Evolutionary conservation across 2,329 filamentous ascomycete species (phyloP).

Genomic region (Conoideocrella luteorostrata): DNA sequence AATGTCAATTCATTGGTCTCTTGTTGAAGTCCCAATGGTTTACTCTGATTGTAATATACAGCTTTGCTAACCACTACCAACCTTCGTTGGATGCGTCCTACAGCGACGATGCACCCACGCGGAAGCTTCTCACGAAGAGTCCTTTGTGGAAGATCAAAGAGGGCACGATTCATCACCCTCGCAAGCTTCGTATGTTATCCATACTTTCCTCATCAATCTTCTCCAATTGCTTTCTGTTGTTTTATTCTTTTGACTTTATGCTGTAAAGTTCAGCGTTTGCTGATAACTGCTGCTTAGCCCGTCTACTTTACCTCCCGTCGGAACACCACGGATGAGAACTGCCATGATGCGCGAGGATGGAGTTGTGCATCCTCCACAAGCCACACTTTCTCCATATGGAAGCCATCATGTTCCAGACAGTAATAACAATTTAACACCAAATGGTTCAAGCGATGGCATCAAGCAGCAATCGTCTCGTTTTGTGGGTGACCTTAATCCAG

Average conservation of each 20-base stretch:
- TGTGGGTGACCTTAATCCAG: constrained; percentile 53
- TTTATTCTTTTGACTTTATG: too few species aligned
- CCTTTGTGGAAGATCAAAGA: constrained; percentile 18
- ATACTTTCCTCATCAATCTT: neutral
- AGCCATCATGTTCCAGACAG: too few species aligned
- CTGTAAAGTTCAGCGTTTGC: too few species aligned
- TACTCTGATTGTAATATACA: neutral
- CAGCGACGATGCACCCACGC: constrained; percentile 40
- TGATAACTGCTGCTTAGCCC: constrained; percentile 3
- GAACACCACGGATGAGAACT: constrained; percentile 2
- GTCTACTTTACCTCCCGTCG: neutral
- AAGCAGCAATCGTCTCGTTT: constrained; percentile 36
- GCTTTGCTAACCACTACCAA: constrained; percentile 5
- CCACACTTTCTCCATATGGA: neutral
- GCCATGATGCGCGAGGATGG: constrained; percentile 4
- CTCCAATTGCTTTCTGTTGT: too few species aligned
- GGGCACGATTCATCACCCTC: constrained; percentile 20
- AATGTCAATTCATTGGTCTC: neutral
- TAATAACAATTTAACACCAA: neutral
- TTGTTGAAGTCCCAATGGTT: neutral
- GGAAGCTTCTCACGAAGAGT: constrained; percentile 26
- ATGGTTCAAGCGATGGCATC: neutral
- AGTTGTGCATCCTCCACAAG: neutral
- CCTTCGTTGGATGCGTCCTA: constrained; percentile 3
- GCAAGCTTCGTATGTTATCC: constrained; percentile 23